phyloP scores from a whole-genome alignment of 1,139 yeast species.

The Nakaseomyces glabratus region DNA sequence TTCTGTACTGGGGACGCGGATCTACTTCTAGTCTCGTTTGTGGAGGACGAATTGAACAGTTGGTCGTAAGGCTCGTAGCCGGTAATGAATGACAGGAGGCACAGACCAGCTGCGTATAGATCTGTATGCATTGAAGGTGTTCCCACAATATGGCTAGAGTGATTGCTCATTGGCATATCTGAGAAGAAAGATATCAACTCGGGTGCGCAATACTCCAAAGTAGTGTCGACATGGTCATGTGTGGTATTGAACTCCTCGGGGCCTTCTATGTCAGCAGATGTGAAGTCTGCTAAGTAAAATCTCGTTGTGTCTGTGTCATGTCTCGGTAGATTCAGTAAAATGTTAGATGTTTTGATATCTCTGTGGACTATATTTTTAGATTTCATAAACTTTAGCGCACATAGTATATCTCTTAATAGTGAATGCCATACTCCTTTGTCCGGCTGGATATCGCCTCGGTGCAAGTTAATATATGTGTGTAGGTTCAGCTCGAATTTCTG shows the following conservation, averaged over 20 bases:
- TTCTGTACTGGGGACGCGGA: constrained; percentile 14
- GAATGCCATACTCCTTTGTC: constrained; percentile 13
- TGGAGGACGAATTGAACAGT: constrained; percentile 8
- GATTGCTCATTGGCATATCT: background rate
- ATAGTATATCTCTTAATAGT: constrained; percentile 9
- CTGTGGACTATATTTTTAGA: constrained; percentile 15
- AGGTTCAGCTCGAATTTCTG: constrained; percentile 13
- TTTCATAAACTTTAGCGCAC: constrained; percentile 12
- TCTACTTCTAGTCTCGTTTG: constrained; percentile 2
- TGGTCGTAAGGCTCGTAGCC: constrained; percentile 16
- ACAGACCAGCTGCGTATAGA: constrained; percentile 18
- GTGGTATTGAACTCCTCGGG: background rate
- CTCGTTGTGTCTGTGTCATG: constrained; percentile 1
- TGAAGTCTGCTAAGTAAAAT: constrained; percentile 16
- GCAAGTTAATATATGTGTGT: constrained; percentile 10
- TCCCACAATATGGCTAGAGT: background rate
- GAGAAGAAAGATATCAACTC: constrained; percentile 9
- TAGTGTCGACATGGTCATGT: constrained; percentile 11
- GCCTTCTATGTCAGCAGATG: constrained; percentile 10
- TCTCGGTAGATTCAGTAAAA: constrained; percentile 9
- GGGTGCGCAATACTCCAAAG: constrained; percentile 19
- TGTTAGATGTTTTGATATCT: constrained; percentile 19
- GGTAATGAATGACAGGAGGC: constrained; percentile 16
- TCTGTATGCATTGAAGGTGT: constrained; percentile 11
- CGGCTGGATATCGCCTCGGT: constrained; percentile 1